phyloP scores from a whole-genome alignment of 2,329 filamentous ascomycete species.

The Penicillium decumbens region DNA sequence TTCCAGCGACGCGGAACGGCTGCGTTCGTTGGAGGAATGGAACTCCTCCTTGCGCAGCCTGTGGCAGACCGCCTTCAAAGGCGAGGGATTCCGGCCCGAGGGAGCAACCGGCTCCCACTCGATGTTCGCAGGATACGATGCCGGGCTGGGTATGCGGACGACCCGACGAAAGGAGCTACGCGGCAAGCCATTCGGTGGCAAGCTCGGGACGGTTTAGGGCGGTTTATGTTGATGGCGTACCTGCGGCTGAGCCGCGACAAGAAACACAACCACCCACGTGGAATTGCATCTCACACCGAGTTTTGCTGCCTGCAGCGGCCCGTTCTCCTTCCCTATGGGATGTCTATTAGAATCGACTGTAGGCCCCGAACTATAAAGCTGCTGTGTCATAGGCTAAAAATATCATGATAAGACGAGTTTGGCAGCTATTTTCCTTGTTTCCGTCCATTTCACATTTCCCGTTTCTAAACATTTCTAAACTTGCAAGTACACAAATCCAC shows the following conservation, averaged over 20 bases:
- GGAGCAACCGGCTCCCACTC: slow-evolving; percentile 28
- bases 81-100: slow-evolving; percentile 59
- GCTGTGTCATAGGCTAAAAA: slow-evolving; percentile 22
- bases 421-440: neutral
- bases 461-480: too few relatives aligned
- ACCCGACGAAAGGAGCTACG: slow-evolving; percentile 24
- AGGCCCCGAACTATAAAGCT: slow-evolving; percentile 24
- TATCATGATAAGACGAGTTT: slow-evolving; percentile 20
- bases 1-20: slow-evolving; percentile 63
- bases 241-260: slow-evolving; percentile 1
- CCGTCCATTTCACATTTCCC: too few relatives aligned
- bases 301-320: slow-evolving; percentile 10
- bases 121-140: slow-evolving; percentile 33
- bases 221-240: neutral
- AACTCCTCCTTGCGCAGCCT: slow-evolving; percentile 64
- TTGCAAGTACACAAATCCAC: neutral
- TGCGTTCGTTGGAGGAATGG: slow-evolving; percentile 69
- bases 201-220: neutral
- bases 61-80: slow-evolving; percentile 67
- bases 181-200: slow-evolving; percentile 16
- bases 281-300: slow-evolving; percentile 14
- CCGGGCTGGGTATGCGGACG: slow-evolving; percentile 24
- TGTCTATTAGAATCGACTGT: too few relatives aligned
- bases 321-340: neutral
- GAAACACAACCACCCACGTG: neutral